phyloP scores from a whole-genome alignment of 2,329 filamentous ascomycete species.

The Ophiostoma sp. region DNA sequence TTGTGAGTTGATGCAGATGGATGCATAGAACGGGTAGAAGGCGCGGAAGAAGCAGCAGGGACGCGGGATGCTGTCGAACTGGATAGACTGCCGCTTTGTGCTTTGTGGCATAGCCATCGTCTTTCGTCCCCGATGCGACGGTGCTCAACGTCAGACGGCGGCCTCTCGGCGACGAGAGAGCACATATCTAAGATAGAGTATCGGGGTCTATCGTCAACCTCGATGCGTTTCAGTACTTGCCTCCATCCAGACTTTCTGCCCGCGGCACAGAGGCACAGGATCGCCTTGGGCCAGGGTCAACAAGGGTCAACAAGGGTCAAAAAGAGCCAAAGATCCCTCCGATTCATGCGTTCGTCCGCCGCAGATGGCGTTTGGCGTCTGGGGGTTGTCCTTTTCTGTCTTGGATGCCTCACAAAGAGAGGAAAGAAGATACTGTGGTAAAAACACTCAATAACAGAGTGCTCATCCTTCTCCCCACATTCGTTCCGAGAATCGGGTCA shows the following conservation, averaged over 20 bases:
- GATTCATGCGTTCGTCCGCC: constrained; percentile 18
- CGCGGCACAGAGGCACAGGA: constrained; percentile 5
- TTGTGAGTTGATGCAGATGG: not conserved
- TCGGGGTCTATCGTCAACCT: not conserved
- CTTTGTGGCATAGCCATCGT: constrained; percentile 2
- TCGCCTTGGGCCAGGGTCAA: constrained; percentile 1
- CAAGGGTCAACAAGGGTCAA: no score
- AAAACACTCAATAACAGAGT: not conserved
- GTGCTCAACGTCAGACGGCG: constrained; percentile 13
- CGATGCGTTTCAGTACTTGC: constrained; percentile 17
- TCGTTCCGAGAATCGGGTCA: constrained; percentile 19
- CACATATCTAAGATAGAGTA: not conserved
- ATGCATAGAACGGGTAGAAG: constrained; percentile 7
- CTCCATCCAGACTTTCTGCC: constrained; percentile 13
- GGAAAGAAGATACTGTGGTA: not conserved
- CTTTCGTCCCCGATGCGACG: not conserved
- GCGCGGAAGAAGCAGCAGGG: not conserved
- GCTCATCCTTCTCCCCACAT: not conserved
- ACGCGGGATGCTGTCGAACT: not conserved
- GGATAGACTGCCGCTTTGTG: not conserved
- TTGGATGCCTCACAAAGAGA: not conserved
- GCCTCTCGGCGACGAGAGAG: not conserved
- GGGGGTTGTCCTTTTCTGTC: not conserved
- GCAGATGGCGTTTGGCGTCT: constrained; percentile 13
- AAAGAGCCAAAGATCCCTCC: not conserved